phyloP scores from a whole-genome alignment of 495 filamentous ascomycete species.

The Cudoniella acicularis region DNA sequence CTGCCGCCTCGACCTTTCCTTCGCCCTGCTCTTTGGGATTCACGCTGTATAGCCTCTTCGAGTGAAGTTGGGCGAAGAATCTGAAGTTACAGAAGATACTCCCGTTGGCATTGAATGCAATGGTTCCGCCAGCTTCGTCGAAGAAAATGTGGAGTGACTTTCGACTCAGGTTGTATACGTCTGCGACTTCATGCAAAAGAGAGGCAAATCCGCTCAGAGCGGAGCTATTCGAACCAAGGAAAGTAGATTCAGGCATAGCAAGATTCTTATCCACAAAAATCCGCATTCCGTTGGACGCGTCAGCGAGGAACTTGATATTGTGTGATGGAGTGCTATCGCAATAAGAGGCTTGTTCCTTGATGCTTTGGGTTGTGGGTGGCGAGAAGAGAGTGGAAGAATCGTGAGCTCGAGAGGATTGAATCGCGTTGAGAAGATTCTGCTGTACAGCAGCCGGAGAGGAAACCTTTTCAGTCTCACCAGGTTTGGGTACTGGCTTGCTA shows the following conservation, averaged over 20 bases:
- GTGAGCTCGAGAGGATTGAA: conserved; percentile 76
- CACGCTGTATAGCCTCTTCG: conserved; percentile 28
- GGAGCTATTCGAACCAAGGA: conserved; percentile 57
- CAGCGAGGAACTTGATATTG: conserved; percentile 71
- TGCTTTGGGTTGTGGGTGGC: conserved; percentile 63
- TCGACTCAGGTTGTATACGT: conserved; percentile 61
- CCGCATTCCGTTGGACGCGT: conserved; percentile 65
- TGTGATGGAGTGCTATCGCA: conserved; percentile 81
- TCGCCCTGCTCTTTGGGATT: conserved; percentile 5
- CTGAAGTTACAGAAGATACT: conserved; percentile 91
- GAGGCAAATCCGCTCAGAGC: conserved; percentile 68
- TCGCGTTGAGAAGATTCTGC: conserved; percentile 72
- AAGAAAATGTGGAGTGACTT: conserved; percentile 79
- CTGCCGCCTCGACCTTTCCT: conserved; percentile 59
- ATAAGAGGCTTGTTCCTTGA: conserved; percentile 84
- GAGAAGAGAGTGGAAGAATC: conserved; percentile 67
- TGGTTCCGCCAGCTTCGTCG: conserved; percentile 71
- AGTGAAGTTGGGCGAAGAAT: conserved; percentile 80
- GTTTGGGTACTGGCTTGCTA: background rate
- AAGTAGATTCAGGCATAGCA: conserved; percentile 37
- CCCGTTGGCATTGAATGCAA: conserved; percentile 87
- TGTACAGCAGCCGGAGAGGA: conserved; percentile 53
- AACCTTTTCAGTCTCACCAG: conserved; percentile 31
- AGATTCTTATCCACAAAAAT: conserved; percentile 59
- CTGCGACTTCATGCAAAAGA: conserved; percentile 64